Evolutionary conservation across 352 stramenopile genomes (phyloP).

Genomic region (Achlya hypogyna): DNA sequence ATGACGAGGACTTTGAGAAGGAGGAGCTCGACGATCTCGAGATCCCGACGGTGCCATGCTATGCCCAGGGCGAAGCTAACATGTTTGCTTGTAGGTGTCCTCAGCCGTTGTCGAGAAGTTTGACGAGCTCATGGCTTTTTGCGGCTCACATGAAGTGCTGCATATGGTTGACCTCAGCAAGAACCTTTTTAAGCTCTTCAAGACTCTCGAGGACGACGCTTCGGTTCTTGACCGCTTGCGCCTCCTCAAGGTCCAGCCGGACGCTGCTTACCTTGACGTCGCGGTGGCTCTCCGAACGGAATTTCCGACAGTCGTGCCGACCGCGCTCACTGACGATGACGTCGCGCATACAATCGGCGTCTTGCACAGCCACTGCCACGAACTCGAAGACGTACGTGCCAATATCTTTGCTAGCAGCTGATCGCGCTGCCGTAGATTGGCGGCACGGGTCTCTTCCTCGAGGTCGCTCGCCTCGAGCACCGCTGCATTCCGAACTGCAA

Average conservation of each 20-base stretch:
- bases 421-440: not conserved
- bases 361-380: conserved; percentile 67
- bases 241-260: conserved; percentile 39
- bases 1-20: conserved; percentile 24
- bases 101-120: conserved; percentile 1
- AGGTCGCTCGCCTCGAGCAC: conserved; percentile 65
- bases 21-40: conserved; percentile 24
- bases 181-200: conserved; percentile 45
- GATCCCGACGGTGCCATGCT: conserved; percentile 33
- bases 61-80: conserved; percentile 14
- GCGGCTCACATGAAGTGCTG: conserved; percentile 27
- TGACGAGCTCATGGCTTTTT: conserved; percentile 8
- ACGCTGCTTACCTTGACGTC: conserved; percentile 30
- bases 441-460: conserved; percentile 61
- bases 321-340: conserved; percentile 42
- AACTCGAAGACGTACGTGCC: conserved; percentile 40
- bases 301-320: conserved; percentile 43
- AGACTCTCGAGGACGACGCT: conserved; percentile 53
- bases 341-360: conserved; percentile 58
- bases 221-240: conserved; percentile 57
- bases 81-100: not conserved
- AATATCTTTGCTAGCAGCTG: not conserved
- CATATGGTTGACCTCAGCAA: conserved; percentile 47
- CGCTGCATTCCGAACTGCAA: conserved; percentile 60
- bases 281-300: conserved; percentile 35